Base-by-base conservation (phyloP, 441 rosid genomes). In the Melastoma candidum region DNA sequence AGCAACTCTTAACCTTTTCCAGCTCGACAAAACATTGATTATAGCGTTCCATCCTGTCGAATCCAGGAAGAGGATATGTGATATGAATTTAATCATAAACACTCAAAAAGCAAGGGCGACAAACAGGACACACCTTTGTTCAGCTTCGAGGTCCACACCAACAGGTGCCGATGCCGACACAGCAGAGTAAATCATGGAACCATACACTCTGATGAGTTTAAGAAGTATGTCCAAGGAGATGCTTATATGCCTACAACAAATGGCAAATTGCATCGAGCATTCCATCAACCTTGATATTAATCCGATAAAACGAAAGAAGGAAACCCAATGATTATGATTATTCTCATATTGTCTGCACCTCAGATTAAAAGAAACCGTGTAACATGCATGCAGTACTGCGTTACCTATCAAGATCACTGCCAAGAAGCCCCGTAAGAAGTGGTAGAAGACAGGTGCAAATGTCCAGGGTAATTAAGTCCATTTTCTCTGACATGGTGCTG, bases 101-200 rank as follows among this genome's bases (percentile, higher is more conserved):
- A 45, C 49, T 48, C 47, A 51, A 57, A 44, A 57, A 56, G 32
- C 44, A 60, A 51, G 63, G 27, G 59, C 53, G 22, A 17, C 22
- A 17, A 65, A 44, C 14, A 10, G 26, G 3, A 58, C 76, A 29
- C 47, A 87, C 99, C 99, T 94, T 71, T 83, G 90, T 67, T 94
- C 97, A 27, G 96, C 97, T 76, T 94, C 99, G 50, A 94, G 84
- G 71, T 94, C 97, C 60, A 90, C 92, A 52, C 99, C 99, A 66
- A 85, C 86, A 48, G 96, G 72, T 49, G 83, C 65, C 50, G 93
- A 75, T 65, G 97, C 93, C 2, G 89, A 89, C 43, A 89, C 61
- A 12, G 95, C 76, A 29, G 96, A 78, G 72, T 89, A 86, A 47
- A 93, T 76, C 81, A 79, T 69, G 12, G 82, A 68, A 56, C 97